Evolutionary conservation across 345 rosid species (phyloP).

Genomic region (Salix dunnii): DNA sequence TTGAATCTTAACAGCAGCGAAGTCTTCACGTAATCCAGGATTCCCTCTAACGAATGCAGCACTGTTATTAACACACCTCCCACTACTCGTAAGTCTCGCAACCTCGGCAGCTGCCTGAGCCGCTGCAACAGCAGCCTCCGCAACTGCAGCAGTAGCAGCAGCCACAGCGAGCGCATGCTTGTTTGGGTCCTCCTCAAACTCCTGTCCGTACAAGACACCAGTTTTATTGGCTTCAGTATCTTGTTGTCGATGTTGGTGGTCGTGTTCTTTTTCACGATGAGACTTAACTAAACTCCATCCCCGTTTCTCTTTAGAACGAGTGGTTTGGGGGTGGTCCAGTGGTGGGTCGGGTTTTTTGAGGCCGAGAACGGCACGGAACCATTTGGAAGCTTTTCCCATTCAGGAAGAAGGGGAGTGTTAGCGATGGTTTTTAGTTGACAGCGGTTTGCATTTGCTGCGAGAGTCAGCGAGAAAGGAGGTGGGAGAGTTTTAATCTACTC

Average conservation of each 20-base stretch:
- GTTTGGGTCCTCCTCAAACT: conserved; percentile 28
- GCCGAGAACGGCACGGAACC: conserved; percentile 72
- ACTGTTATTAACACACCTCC: conserved; percentile 39
- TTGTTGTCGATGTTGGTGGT: neutral
- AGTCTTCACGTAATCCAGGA: conserved; percentile 27
- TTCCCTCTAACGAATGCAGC: conserved; percentile 31
- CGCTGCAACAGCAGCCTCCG: conserved; percentile 75
- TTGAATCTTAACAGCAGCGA: conserved; percentile 75
- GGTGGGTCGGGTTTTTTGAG: conserved; percentile 52
- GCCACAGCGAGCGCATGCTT: conserved; percentile 80
- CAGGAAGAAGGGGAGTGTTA: neutral
- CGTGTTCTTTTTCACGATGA: conserved; percentile 43
- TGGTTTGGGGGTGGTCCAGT: conserved; percentile 18
- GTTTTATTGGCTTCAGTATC: neutral
- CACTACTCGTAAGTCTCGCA: conserved; percentile 70
- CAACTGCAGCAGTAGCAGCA: conserved; percentile 72
- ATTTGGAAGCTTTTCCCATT: conserved; percentile 83
- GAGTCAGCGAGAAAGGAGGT: neutral
- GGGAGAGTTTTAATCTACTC: neutral
- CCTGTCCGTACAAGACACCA: neutral
- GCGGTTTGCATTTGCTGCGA: conserved; percentile 8
- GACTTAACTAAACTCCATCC: conserved; percentile 88
- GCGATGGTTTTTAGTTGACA: neutral
- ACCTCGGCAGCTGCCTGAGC: conserved; percentile 78
- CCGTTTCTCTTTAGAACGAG: conserved; percentile 48